phyloP scores from a whole-genome alignment of 305 asterid species.

The Fraxinus floribunda region DNA sequence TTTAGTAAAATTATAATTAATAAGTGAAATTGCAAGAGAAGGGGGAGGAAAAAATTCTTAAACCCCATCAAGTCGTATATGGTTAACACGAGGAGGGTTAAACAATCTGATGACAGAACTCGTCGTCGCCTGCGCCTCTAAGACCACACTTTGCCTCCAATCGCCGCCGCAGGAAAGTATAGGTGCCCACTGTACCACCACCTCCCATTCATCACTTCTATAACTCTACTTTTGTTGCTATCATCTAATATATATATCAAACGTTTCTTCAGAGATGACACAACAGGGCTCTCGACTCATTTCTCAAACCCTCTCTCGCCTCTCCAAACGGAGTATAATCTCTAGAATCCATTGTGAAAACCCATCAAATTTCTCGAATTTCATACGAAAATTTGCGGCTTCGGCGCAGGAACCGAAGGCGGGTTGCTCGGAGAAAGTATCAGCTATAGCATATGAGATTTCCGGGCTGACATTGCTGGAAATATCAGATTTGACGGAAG shows the following conservation, averaged over 20 bases:
- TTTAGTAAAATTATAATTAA: too few species aligned
- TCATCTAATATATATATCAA: not conserved
- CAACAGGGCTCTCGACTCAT: constrained; percentile 40
- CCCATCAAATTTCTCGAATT: constrained; percentile 23
- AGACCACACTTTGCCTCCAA: not conserved
- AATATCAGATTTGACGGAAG: constrained; percentile 67
- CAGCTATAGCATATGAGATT: constrained; percentile 62
- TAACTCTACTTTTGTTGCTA: not conserved
- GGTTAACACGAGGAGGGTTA: not conserved
- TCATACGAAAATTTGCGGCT: constrained; percentile 42
- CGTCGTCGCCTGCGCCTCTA: not conserved
- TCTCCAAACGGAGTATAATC: constrained; percentile 20
- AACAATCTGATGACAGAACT: not conserved
- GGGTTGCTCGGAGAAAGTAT: constrained; percentile 47
- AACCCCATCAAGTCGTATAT: not conserved
- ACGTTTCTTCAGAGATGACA: constrained; percentile 43
- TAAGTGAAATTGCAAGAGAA: not conserved
- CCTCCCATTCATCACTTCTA: not conserved
- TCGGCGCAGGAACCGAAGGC: constrained; percentile 50
- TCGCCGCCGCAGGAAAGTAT: not conserved
- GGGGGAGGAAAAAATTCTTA: not conserved
- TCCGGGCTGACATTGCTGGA: constrained; percentile 70
- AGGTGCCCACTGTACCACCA: not conserved
- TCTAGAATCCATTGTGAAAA: constrained; percentile 20
- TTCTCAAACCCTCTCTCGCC: constrained; percentile 43